These are phyloP conservation scores for Microdochium trichocladiopsis DNA, from an alignment of 2,329 filamentous ascomycete species.

Conservation along the genomic window DNA sequence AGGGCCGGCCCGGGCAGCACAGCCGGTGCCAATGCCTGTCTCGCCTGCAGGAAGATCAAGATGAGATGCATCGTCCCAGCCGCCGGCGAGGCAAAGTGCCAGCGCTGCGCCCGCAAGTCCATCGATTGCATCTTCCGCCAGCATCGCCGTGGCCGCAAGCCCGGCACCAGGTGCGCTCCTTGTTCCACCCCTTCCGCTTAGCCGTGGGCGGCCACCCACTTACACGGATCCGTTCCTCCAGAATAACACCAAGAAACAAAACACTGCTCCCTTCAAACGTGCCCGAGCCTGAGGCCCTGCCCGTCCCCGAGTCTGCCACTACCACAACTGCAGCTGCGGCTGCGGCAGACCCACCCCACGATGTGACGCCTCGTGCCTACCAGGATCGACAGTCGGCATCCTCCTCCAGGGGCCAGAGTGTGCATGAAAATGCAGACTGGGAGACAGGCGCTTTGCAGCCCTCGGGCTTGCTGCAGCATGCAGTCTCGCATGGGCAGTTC, in stretches of 20 bases:
- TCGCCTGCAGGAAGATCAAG: constrained; percentile 28
- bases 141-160: constrained; percentile 30
- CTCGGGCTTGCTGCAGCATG: constrained; percentile 22
- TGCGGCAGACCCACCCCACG: background rate
- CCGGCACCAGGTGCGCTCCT: constrained; percentile 21
- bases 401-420: background rate
- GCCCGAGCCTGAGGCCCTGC: too few relatives aligned
- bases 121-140: constrained; percentile 28
- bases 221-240: too few relatives aligned
- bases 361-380: background rate
- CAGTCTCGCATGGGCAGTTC: constrained; percentile 24
- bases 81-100: constrained; percentile 17
- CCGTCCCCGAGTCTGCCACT: too few relatives aligned
- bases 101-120: constrained; percentile 27
- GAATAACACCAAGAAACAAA: too few relatives aligned
- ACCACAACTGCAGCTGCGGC: too few relatives aligned
- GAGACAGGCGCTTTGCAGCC: constrained; percentile 18
- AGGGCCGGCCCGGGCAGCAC: background rate
- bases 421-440: constrained; percentile 3
- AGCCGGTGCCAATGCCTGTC: constrained; percentile 18
- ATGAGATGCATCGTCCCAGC: constrained; percentile 24
- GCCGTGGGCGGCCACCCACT: background rate
- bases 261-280: too few relatives aligned
- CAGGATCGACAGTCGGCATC: background rate
- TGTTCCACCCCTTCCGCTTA: background rate